Percentiles rank a stretch among this genome's conserved stretches.
Conservation (phyloP, 192 early-diverging fungal species). For the Gamsiella multidivaricata region DNA sequence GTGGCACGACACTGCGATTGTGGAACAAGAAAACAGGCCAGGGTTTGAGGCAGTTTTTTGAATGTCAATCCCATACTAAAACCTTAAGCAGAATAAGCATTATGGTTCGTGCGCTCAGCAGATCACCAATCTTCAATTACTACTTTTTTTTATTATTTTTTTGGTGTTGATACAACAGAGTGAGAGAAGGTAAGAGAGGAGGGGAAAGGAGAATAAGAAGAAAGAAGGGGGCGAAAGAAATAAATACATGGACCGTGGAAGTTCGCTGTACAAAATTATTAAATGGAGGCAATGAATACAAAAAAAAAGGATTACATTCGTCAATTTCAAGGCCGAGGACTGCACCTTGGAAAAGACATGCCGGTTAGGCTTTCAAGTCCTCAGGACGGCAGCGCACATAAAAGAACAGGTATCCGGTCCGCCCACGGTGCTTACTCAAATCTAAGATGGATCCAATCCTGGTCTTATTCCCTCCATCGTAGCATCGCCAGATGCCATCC, state of each 20-base stretch:
- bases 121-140: too few species aligned
- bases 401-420: constrained; percentile 36
- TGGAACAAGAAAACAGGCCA: background rate
- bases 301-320: background rate
- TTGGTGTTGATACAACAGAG: too few species aligned
- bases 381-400: constrained; percentile 26
- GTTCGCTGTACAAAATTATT: background rate
- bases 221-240: background rate
- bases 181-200: background rate
- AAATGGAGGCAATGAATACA: too few species aligned
- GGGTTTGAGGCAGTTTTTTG: too few species aligned
- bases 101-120: too few species aligned
- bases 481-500: constrained; percentile 25
- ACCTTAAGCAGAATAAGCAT: too few species aligned
- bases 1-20: constrained; percentile 48
- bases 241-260: background rate
- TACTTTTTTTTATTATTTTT: too few species aligned
- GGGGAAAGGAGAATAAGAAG: background rate
- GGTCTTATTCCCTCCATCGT: constrained; percentile 15
- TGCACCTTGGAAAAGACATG: too few species aligned
- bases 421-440: constrained; percentile 16
- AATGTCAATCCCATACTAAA: too few species aligned
- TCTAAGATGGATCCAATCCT: constrained; percentile 30
- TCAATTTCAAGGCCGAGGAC: too few species aligned
- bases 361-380: too few species aligned